Evolutionary conservation across 352 stramenopile species (phyloP), one percentile per base, ranked within the genome.

Genomic region (Achlya hypogyna): DNA sequence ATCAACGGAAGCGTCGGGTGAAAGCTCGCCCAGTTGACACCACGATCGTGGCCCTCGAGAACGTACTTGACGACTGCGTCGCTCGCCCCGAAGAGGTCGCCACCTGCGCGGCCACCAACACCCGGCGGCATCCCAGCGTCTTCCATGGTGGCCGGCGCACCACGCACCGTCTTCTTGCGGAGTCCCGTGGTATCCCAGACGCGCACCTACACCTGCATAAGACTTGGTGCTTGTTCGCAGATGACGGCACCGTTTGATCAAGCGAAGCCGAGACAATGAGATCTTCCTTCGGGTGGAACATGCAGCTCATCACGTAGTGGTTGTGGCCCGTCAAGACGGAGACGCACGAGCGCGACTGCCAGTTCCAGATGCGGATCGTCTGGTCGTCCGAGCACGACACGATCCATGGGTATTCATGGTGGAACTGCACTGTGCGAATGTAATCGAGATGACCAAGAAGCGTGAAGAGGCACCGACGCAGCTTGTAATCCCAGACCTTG

Each of bases 401-500:
- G 73, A 99, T 99, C 96, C 96, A 99, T 45, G 97, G 96, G 81
- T 98, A 99, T 79, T 99, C 96, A 60, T 96, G 88, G 83, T 99
- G 97, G 82, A 99, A 99, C 82, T 99, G 91, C 51, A 99, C 97
- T 49, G 96, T 99, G 63, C 98, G 91, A 72, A 99, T 99, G 81
- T 99, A 99, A 88, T 99, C 98, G 63, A 99, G 78, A 75, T 99
- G 98, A 1, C 97, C 98, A 12, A 99, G 80, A 22, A 99, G 76
- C 6, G 97, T 99, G 75, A 99, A 99, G 6, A 99, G 84, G 74
- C 97, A 99, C 59, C 96, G 84, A 38, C 96, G 90, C 45, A 99
- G 85, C 81, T 99, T 99, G 79, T 98, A 99, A 81, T 99, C 97
- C 97, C 97, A 99, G 23, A 99, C 96, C 82, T 99, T 99, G 72